A percentile compares a stretch with the other conserved stretches of the same genome.
These are phyloP conservation scores for Russula sp. DNA, from an alignment of 768 basidiomycete genomes.

Conservation along the genomic window DNA sequence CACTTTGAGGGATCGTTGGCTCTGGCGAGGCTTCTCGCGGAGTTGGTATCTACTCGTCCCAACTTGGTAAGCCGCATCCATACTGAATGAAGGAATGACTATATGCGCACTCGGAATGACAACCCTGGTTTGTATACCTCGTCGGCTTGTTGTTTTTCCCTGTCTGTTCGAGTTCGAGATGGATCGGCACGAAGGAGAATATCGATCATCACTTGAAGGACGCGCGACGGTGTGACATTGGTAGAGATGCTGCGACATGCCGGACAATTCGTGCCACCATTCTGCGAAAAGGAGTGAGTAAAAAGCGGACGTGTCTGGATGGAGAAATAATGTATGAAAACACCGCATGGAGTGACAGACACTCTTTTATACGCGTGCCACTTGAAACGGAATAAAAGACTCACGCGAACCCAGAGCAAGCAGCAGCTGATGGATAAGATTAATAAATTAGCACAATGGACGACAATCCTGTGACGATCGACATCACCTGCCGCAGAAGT, in stretches of 20 bases:
- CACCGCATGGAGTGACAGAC: neutral
- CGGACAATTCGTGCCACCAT: conserved; percentile 82
- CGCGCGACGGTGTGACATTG: conserved; percentile 67
- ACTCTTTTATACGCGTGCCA: neutral
- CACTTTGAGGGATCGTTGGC: conserved; percentile 60
- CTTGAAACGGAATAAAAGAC: conserved; percentile 35
- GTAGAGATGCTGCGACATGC: conserved; percentile 72
- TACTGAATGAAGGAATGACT: conserved; percentile 11
- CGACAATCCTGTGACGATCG: conserved; percentile 3
- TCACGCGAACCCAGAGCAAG: conserved; percentile 78
- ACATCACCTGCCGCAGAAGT: conserved; percentile 82
- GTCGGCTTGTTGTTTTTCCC: conserved; percentile 79
- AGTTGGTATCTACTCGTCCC: conserved; percentile 56
- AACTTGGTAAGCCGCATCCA: conserved; percentile 3
- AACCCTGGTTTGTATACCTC: conserved; percentile 67
- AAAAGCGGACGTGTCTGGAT: neutral
- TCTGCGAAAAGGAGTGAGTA: conserved; percentile 44
- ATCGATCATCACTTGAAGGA: conserved; percentile 70
- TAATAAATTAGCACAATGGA: conserved; percentile 2
- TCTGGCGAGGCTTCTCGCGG: conserved; percentile 77
- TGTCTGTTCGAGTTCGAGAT: conserved; percentile 58
- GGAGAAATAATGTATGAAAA: conserved; percentile 30
- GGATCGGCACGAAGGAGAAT: conserved; percentile 69
- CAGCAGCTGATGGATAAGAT: conserved; percentile 55
- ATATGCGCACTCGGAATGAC: conserved; percentile 55